A percentile compares a stretch with the other conserved stretches of the same genome.
These are phyloP conservation scores for Gamsiella multidivaricata DNA, from an alignment of 192 early-diverging fungal species.

Conservation along the genomic window DNA sequence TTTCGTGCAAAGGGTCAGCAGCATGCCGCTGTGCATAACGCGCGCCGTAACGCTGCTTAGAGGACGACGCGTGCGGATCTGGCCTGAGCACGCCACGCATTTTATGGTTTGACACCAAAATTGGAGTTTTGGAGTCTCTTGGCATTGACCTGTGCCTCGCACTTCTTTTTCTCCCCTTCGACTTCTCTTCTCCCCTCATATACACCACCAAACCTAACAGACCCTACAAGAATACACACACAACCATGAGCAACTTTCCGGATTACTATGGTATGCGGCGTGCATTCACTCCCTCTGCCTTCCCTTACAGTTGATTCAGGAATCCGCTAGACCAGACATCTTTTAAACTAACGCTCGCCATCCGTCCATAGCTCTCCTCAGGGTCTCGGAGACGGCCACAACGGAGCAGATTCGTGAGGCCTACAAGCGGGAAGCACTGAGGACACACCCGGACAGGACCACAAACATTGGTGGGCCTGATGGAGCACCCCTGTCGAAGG, in stretches of 20 bases:
- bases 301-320: no score
- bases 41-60: no score
- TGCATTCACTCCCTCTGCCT: neutral
- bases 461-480: slow-evolving; percentile 61
- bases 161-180: neutral
- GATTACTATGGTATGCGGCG: slow-evolving; percentile 81
- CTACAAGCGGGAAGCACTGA: slow-evolving; percentile 80
- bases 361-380: slow-evolving; percentile 53
- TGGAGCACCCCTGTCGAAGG: slow-evolving; percentile 42
- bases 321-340: no score
- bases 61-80: no score
- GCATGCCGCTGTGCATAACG: no score
- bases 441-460: slow-evolving; percentile 77
- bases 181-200: neutral
- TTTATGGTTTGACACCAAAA: no score
- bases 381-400: slow-evolving; percentile 68
- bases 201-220: neutral
- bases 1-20: no score
- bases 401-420: slow-evolving; percentile 79
- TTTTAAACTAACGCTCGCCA: neutral
- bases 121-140: slow-evolving; percentile 1
- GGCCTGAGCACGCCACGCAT: no score
- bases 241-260: slow-evolving; percentile 46
- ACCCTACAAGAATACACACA: slow-evolving; percentile 4
- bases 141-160: neutral